Percentiles rank a stretch among this genome's conserved stretches.
Conservation (phyloP, 495 filamentous ascomycete genomes). For the Aspergillus panamensis region DNA sequence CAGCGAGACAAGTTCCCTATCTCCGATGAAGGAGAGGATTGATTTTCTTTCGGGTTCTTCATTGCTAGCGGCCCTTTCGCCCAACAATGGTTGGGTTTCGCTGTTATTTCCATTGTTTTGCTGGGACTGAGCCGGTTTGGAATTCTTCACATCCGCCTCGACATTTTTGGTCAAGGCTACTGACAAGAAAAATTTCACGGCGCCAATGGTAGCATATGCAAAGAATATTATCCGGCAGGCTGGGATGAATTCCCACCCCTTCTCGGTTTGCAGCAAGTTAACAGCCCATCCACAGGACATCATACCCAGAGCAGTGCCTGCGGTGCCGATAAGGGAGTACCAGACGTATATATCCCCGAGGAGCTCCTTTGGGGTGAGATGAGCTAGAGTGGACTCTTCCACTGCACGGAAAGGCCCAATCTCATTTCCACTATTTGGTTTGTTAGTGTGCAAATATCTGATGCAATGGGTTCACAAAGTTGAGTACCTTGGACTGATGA, state of each 20-base stretch:
- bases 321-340: constrained; percentile 67
- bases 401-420: constrained; percentile 80
- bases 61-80: constrained; percentile 15
- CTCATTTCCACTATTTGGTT: constrained; percentile 59
- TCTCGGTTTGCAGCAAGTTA: constrained; percentile 43
- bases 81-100: constrained; percentile 49
- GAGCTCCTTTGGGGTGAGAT: constrained; percentile 57
- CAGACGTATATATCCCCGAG: constrained; percentile 77
- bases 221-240: constrained; percentile 70
- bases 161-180: constrained; percentile 59
- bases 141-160: constrained; percentile 24
- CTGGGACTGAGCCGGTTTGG: constrained; percentile 10
- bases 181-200: constrained; percentile 61
- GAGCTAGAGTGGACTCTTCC: constrained; percentile 78
- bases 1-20: constrained; percentile 52
- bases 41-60: constrained; percentile 22
- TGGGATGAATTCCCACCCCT: constrained; percentile 52
- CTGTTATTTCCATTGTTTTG: constrained; percentile 17
- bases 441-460: neutral
- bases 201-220: constrained; percentile 62
- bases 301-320: constrained; percentile 62
- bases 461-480: neutral
- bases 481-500: constrained; percentile 67
- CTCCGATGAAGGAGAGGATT: constrained; percentile 49
- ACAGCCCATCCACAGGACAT: constrained; percentile 64